Evolutionary conservation across 129 eudicot genomes (phyloP).

Genomic region (Dittrichia graveolens): DNA sequence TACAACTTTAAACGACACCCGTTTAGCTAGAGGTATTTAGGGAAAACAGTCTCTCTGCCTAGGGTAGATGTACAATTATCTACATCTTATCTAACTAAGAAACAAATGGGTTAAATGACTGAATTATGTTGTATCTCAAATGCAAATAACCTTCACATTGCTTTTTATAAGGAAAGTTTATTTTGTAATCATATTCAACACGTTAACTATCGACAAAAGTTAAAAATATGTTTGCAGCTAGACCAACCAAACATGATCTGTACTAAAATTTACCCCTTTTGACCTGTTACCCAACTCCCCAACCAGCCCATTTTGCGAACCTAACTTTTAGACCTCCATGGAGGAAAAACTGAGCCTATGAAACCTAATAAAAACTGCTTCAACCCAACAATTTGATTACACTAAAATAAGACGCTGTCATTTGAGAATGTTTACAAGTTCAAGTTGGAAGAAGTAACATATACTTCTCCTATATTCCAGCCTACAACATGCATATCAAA

Average conservation of each 20-base stretch:
- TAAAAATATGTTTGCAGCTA: no score
- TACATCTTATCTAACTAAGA: no score
- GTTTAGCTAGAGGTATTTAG: no score
- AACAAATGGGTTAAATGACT: no score
- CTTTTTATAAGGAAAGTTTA: not conserved
- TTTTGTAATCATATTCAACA: not conserved
- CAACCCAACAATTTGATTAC: not conserved
- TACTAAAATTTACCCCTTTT: no score
- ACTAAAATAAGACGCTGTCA: not conserved
- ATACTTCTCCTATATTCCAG: not conserved
- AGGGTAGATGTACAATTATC: no score
- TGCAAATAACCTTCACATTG: not conserved
- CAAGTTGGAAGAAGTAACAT: not conserved
- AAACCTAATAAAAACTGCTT: not conserved
- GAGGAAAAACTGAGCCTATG: not conserved
- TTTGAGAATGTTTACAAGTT: not conserved
- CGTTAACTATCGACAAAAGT: not conserved
- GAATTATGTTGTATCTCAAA: not conserved
- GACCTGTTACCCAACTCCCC: not conserved
- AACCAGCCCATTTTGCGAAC: no score
- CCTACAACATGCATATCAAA: not conserved
- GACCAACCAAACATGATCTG: no score
- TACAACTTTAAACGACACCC: no score
- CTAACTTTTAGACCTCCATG: not conserved
- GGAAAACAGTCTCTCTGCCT: no score